Base-by-base conservation (phyloP, 331 rosid genomes). In the Pyracantha coccinea region DNA sequence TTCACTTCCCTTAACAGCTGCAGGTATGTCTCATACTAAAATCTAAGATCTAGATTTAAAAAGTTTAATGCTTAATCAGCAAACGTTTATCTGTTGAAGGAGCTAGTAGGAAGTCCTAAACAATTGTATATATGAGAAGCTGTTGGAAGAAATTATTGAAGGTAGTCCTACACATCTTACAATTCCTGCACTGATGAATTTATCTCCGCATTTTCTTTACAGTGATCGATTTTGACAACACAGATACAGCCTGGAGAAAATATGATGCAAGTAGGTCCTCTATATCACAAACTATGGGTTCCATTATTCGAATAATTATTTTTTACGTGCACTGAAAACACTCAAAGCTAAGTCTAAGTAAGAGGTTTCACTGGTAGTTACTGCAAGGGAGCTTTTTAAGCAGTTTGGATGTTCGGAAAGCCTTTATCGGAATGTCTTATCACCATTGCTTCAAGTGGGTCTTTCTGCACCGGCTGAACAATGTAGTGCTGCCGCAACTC, bases 161-260 rank as follows among this genome's bases (percentile, higher is more conserved):
- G 61, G 25, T 10, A 58, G 19, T 59, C 20, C 60, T 28, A 33
- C 45, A 21, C 13, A 71, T 54, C 50, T 45, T 25, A 25, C 32
- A 28, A 68, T 52, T 58, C 71, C 32, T 63, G 58, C 44, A 20
- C 65, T 72, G 4, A 4, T 52, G 4, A 50, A 52, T 70, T 61
- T 8, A 24, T 62, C 15, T 45, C 19, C 12, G 29, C 52, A 45
- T 68, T 69, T 63, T 74, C 15, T 65, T 78, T 67, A 68, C 87
- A 86, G 92, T 77, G 44, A 78, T 88, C 35, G 92, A 86, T 81
- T 88, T 88, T 33, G 92, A 88, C 80, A 88, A 88, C 72, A 86
- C 87, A 7, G 90, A 88, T 73, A 57, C 74, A 11, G 85, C 90
- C 6, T 86, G 88, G 90, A 83, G 87, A 80, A 86, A 79, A 44